Evolutionary conservation across 1,284 basidiomycete species (phyloP), one percentile per base, ranked within the genome.

Genomic region (Amylostereum areolatum): DNA sequence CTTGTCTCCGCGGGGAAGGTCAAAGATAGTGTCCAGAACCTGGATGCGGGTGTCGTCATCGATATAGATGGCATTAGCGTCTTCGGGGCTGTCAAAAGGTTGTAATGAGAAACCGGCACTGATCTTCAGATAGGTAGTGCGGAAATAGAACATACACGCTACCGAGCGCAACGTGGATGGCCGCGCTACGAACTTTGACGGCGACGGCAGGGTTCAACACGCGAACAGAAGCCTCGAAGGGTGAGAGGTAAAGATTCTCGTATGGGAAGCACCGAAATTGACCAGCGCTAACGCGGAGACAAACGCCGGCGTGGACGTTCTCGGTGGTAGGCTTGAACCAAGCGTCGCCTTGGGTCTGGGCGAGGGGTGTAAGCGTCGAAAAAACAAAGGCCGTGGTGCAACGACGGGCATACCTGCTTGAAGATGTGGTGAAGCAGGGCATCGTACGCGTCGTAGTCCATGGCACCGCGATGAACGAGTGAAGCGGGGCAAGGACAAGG

Each of bases 291-390:
- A 83, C 75, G 47, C 83, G 74, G 27, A 86, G 68, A 59, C 82
- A 85, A 54, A 87, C 83, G 52, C 83, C 84, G 2, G 80, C 79
- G 48, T 81, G 76, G 40, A 85, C 66, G 62, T 83, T 83, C 65
- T 86, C 83, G 57, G 84, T 80, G 4, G 81, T 77, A 7, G 83
- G 83, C 61, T 85, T 85, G 67, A 86, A 86, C 84, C 84, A 87
- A 7, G 82, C 79, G 56, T 85, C 82, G 3, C 79, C 78, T 62
- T 85, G 81, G 0, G 84, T 85, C 78, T 84, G 51, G 7, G 36
- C 49, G 44, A 32, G 5, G 2, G 48, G 18, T 24, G 34, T 12
- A 39, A 3, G 25, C 9, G 24, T 32, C 7, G 36, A 46, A 27
- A 41, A 42, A 30, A 27, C 43, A 35, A 44, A 39, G 35, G 31